Percentiles rank a stretch among this genome's conserved stretches.
Conservation (phyloP, 2,329 filamentous ascomycete species). For the Diaporthe helianthi region DNA sequence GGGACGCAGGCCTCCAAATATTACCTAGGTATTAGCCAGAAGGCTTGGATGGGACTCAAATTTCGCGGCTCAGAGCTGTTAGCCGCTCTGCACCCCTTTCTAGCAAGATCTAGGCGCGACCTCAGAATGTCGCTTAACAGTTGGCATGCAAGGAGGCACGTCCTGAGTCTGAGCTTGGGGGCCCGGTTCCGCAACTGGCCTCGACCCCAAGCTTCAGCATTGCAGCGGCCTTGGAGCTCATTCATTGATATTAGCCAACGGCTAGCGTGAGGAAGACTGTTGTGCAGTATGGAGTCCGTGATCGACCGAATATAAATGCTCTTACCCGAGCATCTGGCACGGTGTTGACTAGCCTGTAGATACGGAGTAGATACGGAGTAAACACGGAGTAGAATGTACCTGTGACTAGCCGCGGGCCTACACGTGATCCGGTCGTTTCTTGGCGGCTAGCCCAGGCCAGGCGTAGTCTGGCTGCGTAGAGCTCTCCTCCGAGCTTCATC, state of each 20-base stretch:
- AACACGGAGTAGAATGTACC: background rate
- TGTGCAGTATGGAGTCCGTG: background rate
- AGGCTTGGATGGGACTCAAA: conserved; percentile 25
- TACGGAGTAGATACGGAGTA: too few species aligned
- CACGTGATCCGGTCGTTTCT: conserved; percentile 15
- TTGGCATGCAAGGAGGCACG: background rate
- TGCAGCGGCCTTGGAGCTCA: background rate
- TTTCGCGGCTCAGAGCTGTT: conserved; percentile 9
- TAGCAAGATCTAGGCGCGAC: background rate
- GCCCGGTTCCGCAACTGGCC: background rate
- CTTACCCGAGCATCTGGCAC: background rate
- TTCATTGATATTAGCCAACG: background rate
- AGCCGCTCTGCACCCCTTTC: background rate
- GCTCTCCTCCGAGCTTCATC: conserved; percentile 28
- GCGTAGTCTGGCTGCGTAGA: conserved; percentile 16
- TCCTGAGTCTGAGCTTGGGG: background rate
- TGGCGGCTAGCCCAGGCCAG: conserved; percentile 11
- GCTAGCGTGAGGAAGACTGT: background rate
- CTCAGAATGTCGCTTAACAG: conserved; percentile 13
- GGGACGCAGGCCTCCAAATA: conserved; percentile 20
- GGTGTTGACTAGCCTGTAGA: background rate
- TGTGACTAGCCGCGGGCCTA: background rate
- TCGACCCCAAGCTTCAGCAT: conserved; percentile 12
- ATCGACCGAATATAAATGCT: background rate
- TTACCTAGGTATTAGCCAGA: conserved; percentile 8